Conservation (phyloP, 225 moss, liverwort and hornwort genomes). For the Neckera pumila region DNA sequence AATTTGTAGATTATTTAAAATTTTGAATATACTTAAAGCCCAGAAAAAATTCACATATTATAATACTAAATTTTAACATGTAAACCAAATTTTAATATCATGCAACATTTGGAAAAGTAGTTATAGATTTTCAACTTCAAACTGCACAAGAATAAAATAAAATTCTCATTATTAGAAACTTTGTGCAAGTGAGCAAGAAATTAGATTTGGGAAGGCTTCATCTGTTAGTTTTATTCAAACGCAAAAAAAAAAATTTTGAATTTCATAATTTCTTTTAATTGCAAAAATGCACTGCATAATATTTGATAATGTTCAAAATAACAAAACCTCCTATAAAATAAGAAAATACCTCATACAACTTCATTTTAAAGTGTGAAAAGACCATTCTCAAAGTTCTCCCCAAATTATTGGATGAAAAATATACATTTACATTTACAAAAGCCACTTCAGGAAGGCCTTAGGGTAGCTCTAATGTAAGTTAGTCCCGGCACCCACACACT, state of each 20-base stretch:
- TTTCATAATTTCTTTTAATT: background rate
- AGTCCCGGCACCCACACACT: background rate
- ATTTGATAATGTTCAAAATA: background rate
- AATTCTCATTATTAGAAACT: background rate
- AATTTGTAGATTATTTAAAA: background rate
- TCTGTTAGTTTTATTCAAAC: background rate
- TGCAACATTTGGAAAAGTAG: accelerated
- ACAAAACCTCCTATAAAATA: too few relatives aligned
- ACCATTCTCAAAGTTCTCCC: background rate
- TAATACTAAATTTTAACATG: background rate
- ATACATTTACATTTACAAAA: background rate
- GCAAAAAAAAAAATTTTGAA: background rate
- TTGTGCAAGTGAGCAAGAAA: background rate
- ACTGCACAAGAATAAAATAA: accelerated
- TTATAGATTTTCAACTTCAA: background rate
- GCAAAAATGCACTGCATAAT: background rate
- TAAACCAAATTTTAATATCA: background rate
- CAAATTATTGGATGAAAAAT: background rate
- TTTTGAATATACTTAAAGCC: too few relatives aligned
- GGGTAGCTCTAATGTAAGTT: background rate
- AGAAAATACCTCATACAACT: background rate
- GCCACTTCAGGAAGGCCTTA: background rate
- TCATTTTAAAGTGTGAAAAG: background rate
- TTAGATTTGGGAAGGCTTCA: background rate
- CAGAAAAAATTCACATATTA: accelerated